Conservation (phyloP, 106 monocot genomes). For the Dendrobium nobile region DNA sequence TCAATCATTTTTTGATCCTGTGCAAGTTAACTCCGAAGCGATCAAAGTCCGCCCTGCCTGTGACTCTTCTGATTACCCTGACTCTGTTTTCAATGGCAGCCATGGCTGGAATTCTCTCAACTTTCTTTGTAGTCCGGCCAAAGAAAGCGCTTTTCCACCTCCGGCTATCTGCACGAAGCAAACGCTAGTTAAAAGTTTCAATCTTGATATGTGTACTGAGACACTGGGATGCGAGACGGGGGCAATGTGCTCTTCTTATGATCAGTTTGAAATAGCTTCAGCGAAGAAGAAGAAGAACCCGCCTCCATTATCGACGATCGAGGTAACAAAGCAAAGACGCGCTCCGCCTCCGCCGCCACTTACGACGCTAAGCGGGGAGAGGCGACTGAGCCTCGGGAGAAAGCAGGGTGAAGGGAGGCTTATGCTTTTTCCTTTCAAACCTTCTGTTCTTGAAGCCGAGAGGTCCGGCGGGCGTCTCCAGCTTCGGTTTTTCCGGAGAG, state of each 20-base stretch:
- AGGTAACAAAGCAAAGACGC: background rate
- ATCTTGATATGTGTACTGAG: conserved; percentile 1
- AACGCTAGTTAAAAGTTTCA: background rate
- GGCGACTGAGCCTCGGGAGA: background rate
- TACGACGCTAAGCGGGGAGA: background rate
- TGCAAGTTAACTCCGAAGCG: background rate
- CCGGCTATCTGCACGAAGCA: background rate
- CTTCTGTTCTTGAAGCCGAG: background rate
- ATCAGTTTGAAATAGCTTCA: background rate
- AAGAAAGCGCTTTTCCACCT: background rate
- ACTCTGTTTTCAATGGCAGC: background rate
- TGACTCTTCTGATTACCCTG: background rate
- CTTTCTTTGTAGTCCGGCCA: background rate
- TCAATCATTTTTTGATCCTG: background rate
- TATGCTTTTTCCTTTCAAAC: background rate
- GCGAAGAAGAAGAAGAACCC: background rate
- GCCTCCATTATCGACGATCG: no score
- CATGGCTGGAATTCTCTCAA: background rate
- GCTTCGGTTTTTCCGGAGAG: background rate
- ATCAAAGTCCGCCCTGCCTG: background rate
- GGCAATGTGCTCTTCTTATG: background rate
- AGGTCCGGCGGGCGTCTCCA: background rate
- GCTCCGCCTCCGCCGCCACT: background rate
- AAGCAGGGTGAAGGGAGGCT: background rate
- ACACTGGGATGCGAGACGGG: background rate